Base-by-base conservation (phyloP, 345 rosid species). In the Camelina neglecta region DNA sequence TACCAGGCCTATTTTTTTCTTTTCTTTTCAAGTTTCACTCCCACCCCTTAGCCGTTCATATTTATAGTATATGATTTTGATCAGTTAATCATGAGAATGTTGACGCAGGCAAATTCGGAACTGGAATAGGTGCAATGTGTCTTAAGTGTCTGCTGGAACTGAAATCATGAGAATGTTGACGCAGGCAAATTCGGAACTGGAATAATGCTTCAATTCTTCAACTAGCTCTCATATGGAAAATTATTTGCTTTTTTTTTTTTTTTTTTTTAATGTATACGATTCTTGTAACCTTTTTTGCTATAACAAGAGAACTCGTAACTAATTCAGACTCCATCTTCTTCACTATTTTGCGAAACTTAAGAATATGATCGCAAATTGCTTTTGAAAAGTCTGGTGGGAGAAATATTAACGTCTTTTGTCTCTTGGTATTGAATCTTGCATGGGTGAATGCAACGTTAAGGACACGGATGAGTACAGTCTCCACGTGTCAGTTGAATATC, bases 401-500 rank as follows among this genome's bases (percentile, higher is more conserved):
- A 36, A 26, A 65, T 29, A 58, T n/a, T 16, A 20, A 67, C 20
- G 8, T 62, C 35, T 12, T 49, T 39, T 67, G 73, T 50, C 68
- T 50, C 73, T 59, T 67, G 51, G 61, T 38, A 29, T 29, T 29
- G 31, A 29, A 29, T 42, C 48, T 42, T 69, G 64, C 21, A 42
- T 49, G 69, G 38, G 74, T 60, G 3, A 29, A 48, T 75, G 63
- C 38, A 61, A 75, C 79, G 73, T 67, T 39, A 49, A 48, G 4
- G 73, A 36, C 73, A 49, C 78, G 65, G 72, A 35, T 15, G 65
- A 33, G 45, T 38, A 66, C 11, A 53, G 49, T 51, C 24, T 38
- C 47, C 61, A 67, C 60, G 11, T 41, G 63, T 18, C 53, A 55
- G 26, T 41, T 55, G 60, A 35, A 12, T 35, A 53, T 20, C 38